A percentile compares a stretch with the other conserved stretches of the same genome.
These are phyloP conservation scores for Stephania yunnanensis DNA, from an alignment of 164 flowering plant genomes.

Conservation along the genomic window DNA sequence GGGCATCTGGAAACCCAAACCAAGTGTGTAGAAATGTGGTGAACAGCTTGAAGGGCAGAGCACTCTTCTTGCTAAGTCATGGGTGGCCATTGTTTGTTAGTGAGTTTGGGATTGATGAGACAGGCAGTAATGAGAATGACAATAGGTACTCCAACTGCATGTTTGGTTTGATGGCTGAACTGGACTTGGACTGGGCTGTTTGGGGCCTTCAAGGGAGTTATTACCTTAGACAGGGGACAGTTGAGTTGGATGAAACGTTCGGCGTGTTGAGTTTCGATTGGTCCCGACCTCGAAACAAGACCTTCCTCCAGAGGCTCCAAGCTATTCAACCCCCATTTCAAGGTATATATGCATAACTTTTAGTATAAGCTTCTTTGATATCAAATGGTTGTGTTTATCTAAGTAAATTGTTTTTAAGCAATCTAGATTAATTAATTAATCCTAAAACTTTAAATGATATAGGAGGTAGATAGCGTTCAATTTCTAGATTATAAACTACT, in stretches of 20 bases:
- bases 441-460: too few relatives aligned
- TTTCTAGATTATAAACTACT: too few relatives aligned
- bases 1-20: conserved; percentile 53
- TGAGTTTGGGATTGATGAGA: conserved; percentile 69
- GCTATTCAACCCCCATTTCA: conserved; percentile 27
- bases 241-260: conserved; percentile 49
- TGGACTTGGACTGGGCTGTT: conserved; percentile 71
- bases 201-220: conserved; percentile 80
- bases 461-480: too few relatives aligned
- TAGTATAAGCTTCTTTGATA: not conserved
- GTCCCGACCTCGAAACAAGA: conserved; percentile 43
- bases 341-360: conserved; percentile 29
- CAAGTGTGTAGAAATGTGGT: conserved; percentile 53
- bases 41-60: conserved; percentile 28
- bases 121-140: conserved; percentile 63
- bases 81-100: conserved; percentile 73
- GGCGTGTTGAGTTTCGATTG: conserved; percentile 57
- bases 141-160: conserved; percentile 72
- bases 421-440: too few relatives aligned
- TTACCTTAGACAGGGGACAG: conserved; percentile 52
- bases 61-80: conserved; percentile 46
- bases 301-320: conserved; percentile 38
- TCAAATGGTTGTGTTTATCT: too few relatives aligned
- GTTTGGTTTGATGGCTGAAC: conserved; percentile 54
- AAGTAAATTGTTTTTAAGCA: too few relatives aligned